Conservation (phyloP, 805 yeast species). For the Wickerhamiella brachini region DNA sequence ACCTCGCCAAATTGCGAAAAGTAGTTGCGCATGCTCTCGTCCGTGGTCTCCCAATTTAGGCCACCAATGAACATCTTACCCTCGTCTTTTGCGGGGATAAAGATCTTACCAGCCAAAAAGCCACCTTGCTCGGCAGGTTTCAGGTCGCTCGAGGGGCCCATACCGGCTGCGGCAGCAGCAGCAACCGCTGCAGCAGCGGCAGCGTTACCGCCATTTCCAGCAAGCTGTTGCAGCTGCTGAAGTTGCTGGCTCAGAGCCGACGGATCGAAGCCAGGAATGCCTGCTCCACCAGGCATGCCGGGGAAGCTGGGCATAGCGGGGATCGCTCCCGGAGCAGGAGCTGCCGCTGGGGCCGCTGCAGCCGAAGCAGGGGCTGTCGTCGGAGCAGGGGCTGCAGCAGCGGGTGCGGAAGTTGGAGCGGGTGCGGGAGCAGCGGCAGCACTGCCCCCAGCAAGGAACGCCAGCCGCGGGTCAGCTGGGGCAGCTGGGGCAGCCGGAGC, state of each 20-base stretch:
- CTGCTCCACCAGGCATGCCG: slow-evolving; percentile 6
- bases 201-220: slow-evolving; percentile 6
- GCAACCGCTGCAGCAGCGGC: not conserved
- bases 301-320: slow-evolving; percentile 15
- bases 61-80: slow-evolving; percentile 96
- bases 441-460: slow-evolving; percentile 12
- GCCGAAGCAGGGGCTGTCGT: not conserved
- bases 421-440: slow-evolving; percentile 5
- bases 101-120: slow-evolving; percentile 31
- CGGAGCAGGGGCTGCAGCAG: slow-evolving; percentile 6
- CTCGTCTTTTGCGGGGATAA: slow-evolving; percentile 44
- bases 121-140: slow-evolving; percentile 15
- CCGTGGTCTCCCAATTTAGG: slow-evolving; percentile 94
- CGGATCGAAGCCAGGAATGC: slow-evolving; percentile 13
- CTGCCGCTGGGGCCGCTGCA: slow-evolving; percentile 9
- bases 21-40: slow-evolving; percentile 68
- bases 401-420: too few species aligned
- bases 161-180: not conserved
- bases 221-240: slow-evolving; percentile 18
- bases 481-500: slow-evolving; percentile 11
- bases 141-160: slow-evolving; percentile 12
- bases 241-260: slow-evolving; percentile 16
- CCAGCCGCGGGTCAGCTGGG: slow-evolving; percentile 11
- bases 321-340: slow-evolving; percentile 15
- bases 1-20: slow-evolving; percentile 84